Evolutionary conservation across 1,284 basidiomycete species (phyloP).

Genomic region (Naganishia cerealis): DNA sequence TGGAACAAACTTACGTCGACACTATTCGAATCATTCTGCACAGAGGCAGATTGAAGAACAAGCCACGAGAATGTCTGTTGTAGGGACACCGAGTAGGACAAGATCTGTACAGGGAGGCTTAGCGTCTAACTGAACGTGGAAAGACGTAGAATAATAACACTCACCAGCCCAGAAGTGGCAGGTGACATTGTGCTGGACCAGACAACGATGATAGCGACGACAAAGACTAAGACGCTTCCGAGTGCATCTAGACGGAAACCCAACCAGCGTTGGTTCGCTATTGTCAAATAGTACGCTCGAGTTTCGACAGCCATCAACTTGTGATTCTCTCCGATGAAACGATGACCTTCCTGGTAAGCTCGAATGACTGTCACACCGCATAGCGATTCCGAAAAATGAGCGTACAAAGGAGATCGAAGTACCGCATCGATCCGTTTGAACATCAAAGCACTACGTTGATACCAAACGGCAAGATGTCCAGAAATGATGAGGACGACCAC

Average conservation of each 20-base stretch:
- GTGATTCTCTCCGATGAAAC: slow-evolving; percentile 39
- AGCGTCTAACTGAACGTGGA: slow-evolving; percentile 65
- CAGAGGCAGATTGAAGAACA: slow-evolving; percentile 38
- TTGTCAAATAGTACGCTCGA: slow-evolving; percentile 40
- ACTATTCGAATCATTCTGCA: slow-evolving; percentile 51
- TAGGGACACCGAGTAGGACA: slow-evolving; percentile 43
- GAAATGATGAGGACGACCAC: no score
- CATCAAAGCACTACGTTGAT: slow-evolving; percentile 45
- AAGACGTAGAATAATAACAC: slow-evolving; percentile 15
- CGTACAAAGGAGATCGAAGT: slow-evolving; percentile 44
- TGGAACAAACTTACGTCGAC: slow-evolving; percentile 1
- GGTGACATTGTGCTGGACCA: slow-evolving; percentile 44
- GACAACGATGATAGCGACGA: slow-evolving; percentile 45
- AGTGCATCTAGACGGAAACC: slow-evolving; percentile 45
- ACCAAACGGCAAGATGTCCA: slow-evolving; percentile 43
- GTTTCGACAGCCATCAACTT: slow-evolving; percentile 40
- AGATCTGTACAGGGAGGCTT: slow-evolving; percentile 65
- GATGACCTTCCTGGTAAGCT: slow-evolving; percentile 41
- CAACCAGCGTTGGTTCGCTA: slow-evolving; percentile 40
- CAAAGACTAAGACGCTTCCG: slow-evolving; percentile 38
- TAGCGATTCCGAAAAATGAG: slow-evolving; percentile 46
- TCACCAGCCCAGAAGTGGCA: slow-evolving; percentile 36
- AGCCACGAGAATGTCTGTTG: slow-evolving; percentile 38
- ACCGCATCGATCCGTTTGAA: slow-evolving; percentile 48
- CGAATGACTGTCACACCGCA: slow-evolving; percentile 42